Percentiles rank a stretch among this genome's conserved stretches.
phyloP scores from a whole-genome alignment of 495 filamentous ascomycete species.

The Penicillium robsamsonii region DNA sequence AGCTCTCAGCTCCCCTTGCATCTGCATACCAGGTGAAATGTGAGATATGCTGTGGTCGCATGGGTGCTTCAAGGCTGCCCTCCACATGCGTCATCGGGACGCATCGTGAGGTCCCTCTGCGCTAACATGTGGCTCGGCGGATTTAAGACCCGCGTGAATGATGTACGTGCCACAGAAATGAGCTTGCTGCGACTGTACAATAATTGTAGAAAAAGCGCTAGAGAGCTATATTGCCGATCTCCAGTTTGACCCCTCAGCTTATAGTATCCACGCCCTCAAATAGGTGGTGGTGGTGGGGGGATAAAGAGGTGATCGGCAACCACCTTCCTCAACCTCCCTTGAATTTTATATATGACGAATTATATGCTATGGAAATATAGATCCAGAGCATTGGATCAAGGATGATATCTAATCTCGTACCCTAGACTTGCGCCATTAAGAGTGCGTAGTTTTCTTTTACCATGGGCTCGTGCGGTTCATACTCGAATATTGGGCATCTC shows the following conservation, averaged over 20 bases:
- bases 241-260: background rate
- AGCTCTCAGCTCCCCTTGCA: constrained; percentile 27
- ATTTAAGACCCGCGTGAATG: constrained; percentile 11
- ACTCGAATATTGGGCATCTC: background rate
- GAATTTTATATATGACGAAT: constrained; percentile 2
- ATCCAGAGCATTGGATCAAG: background rate
- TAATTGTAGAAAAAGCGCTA: background rate
- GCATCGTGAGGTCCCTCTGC: constrained; percentile 15
- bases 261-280: background rate
- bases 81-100: constrained; percentile 32
- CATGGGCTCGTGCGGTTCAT: background rate
- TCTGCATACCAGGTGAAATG: constrained; percentile 16
- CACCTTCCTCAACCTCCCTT: constrained; percentile 1
- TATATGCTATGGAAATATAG: constrained; percentile 1
- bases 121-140: constrained; percentile 20
- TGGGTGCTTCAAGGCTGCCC: constrained; percentile 7
- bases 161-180: constrained; percentile 15
- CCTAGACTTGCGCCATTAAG: background rate
- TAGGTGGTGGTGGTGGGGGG: background rate
- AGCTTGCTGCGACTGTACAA: constrained; percentile 3
- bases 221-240: constrained; percentile 6
- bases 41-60: constrained; percentile 13
- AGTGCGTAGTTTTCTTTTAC: background rate
- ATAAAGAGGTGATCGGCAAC: background rate
- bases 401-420: background rate